phyloP scores from a whole-genome alignment of 495 filamentous ascomycete genomes.

The Trichocladium antarcticum region DNA sequence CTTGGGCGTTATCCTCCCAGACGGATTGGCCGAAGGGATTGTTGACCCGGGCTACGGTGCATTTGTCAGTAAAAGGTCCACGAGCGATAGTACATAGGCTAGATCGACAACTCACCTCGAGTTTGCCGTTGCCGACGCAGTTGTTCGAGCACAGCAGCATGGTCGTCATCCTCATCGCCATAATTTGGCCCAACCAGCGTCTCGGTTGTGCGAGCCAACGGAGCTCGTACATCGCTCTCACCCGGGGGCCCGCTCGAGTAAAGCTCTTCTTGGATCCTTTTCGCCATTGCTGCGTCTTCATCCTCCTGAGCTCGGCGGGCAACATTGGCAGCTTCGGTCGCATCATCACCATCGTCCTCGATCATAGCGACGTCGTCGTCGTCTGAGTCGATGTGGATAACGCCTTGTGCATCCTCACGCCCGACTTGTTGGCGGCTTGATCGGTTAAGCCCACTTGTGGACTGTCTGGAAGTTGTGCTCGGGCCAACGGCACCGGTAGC shows the following conservation, averaged over 20 bases:
- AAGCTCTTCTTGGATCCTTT: slow-evolving; percentile 81
- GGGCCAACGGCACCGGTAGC: slow-evolving; percentile 18
- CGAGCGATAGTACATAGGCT: not conserved
- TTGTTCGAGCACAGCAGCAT: slow-evolving; percentile 55
- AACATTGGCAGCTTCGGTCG: slow-evolving; percentile 27
- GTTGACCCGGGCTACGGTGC: slow-evolving; percentile 2
- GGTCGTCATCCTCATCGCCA: slow-evolving; percentile 49
- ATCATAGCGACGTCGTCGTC: slow-evolving; percentile 49
- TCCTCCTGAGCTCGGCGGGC: slow-evolving; percentile 46
- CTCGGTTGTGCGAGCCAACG: slow-evolving; percentile 83
- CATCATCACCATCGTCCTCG: slow-evolving; percentile 39
- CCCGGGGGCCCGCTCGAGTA: slow-evolving; percentile 45
- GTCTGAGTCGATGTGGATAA: slow-evolving; percentile 63
- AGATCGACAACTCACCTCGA: slow-evolving; percentile 26
- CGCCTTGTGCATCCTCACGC: slow-evolving; percentile 45
- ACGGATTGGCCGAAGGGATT: slow-evolving; percentile 79
- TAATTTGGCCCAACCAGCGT: slow-evolving; percentile 64
- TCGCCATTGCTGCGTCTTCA: slow-evolving; percentile 88
- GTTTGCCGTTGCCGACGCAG: slow-evolving; percentile 44
- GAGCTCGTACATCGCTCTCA: slow-evolving; percentile 67
- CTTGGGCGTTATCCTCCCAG: slow-evolving; percentile 51
- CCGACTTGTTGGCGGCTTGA: slow-evolving; percentile 23
- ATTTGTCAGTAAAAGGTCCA: not conserved
- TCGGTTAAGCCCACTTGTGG: slow-evolving; percentile 8
- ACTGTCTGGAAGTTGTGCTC: slow-evolving; percentile 7